Conservation (phyloP, 805 yeast species). For the Brettanomyces sp. region DNA sequence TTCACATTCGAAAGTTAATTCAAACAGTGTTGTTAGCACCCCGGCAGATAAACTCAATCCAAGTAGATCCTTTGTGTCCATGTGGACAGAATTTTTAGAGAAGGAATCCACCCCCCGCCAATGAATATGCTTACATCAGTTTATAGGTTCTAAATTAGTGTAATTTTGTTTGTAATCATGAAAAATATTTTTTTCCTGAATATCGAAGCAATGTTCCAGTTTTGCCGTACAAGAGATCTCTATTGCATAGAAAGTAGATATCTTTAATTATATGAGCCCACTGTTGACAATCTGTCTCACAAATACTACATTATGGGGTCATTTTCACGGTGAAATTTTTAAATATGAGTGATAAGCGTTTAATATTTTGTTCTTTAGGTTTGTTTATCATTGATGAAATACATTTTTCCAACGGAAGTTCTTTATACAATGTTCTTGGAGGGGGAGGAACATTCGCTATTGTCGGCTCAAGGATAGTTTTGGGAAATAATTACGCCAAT, state of each 20-base stretch:
- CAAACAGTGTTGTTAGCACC: slow-evolving; percentile 24
- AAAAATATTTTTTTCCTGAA: too few species aligned
- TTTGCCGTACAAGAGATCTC: too few species aligned
- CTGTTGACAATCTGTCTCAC: too few species aligned
- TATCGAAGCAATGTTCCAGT: too few species aligned
- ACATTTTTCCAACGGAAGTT: slow-evolving; percentile 34
- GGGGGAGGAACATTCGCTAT: slow-evolving; percentile 87
- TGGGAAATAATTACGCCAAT: slow-evolving; percentile 26
- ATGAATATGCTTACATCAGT: neutral
- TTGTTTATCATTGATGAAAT: slow-evolving; percentile 89
- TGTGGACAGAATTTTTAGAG: slow-evolving; percentile 76
- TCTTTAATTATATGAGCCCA: too few species aligned
- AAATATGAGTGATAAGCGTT: neutral
- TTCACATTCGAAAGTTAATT: slow-evolving; percentile 14
- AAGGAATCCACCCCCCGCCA: slow-evolving; percentile 44
- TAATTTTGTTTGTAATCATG: neutral
- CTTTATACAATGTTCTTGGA: slow-evolving; percentile 54
- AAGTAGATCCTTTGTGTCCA: slow-evolving; percentile 45
- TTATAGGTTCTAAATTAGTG: neutral
- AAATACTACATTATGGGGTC: neutral
- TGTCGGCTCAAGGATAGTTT: slow-evolving; percentile 58
- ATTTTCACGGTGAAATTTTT: neutral
- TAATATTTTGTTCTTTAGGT: slow-evolving; percentile 60
- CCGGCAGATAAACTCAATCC: slow-evolving; percentile 19
- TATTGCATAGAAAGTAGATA: too few species aligned